These are phyloP conservation scores for Mucuna pruriens DNA, from an alignment of 306 rosid species.

Conservation along the genomic window DNA sequence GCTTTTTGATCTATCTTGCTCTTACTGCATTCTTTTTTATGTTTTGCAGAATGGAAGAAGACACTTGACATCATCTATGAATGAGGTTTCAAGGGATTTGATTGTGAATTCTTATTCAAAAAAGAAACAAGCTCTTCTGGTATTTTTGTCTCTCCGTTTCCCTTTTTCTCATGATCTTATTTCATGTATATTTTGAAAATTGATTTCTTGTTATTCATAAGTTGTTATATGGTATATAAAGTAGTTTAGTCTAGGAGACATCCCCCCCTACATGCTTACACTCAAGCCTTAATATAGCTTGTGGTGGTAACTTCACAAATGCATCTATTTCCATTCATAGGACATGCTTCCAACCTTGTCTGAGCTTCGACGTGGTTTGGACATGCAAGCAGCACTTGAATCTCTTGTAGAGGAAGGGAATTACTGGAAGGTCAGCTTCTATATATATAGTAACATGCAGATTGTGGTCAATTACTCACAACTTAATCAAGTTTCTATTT, in stretches of 20 bases:
- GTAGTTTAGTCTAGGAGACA: constrained; percentile 13
- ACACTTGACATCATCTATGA: constrained; percentile 83
- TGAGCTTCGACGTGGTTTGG: constrained; percentile 80
- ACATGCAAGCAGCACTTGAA: constrained; percentile 91
- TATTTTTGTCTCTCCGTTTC: constrained; percentile 47
- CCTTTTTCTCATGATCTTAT: constrained; percentile 11
- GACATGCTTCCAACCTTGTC: constrained; percentile 83
- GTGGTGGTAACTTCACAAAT: constrained; percentile 24
- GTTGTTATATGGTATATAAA: constrained; percentile 29
- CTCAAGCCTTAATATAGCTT: constrained; percentile 25
- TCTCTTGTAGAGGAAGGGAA: constrained; percentile 87
- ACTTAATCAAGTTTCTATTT: constrained; percentile 6
- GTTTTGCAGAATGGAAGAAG: constrained; percentile 93
- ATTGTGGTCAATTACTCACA: constrained; percentile 28
- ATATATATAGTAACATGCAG: constrained; percentile 38
- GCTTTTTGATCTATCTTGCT: constrained; percentile 35
- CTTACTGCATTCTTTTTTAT: constrained; percentile 36
- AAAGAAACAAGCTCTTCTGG: constrained; percentile 94
- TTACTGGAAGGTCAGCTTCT: constrained; percentile 83
- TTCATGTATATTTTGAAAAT: constrained; percentile 5
- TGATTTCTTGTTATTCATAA: constrained; percentile 14
- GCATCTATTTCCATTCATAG: constrained; percentile 49
- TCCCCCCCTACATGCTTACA: background rate
- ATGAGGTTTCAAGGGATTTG: constrained; percentile 98
- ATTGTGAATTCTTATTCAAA: constrained; percentile 88